Evolutionary conservation across 306 rosid species (phyloP), one percentile per base, ranked within the genome.

Genomic region (Acmispon strigosus): DNA sequence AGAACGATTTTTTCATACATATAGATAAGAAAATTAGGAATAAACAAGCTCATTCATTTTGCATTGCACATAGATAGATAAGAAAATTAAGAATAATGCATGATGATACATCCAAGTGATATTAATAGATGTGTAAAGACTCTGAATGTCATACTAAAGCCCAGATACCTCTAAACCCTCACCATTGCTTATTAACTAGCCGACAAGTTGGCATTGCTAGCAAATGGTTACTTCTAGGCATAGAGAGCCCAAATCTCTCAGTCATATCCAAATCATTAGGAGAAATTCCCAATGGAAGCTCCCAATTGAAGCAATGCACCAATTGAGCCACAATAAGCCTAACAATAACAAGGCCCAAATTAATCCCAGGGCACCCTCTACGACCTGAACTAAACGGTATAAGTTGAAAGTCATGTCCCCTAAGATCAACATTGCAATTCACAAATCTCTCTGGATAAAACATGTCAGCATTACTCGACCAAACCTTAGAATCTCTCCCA

Each of bases 371-470:
- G 9, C 88, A 83, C 10, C 79, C 59, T 73, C 86, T 76, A 0
- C 84, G 48, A 7, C 84, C 81, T 1, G 82, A 75, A 12, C 87
- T 87, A 68, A 87, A 84, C 62, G 85, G 87, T 15, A 84, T 15
- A 0, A 86, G 75, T 45, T 68, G 10, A 16, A 71, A 86, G 6
- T 79, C 82, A 7, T 43, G 18, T n/a, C 83, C 86, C 1, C 24
- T 8, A 4, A 84, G 3, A 5, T 81, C 82, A 2, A 81, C 10
- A 4, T 73, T 15, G 14, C 4, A 62, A 8, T 74, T 3, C 0
- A 13, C 44, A 15, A 86, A 82, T 37, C 88, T 84, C 13, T 84
- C 83, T 0, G 80, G 88, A 59, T 66, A 77, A 43, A 86, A 84
- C 11, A 20, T 9, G 1, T 82, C 48, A 8, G 32, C 78, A 74